A percentile compares a stretch with the other conserved stretches of the same genome.
Evolutionary conservation across 192 early-diverging fungal genomes (phyloP).

Genomic region (Glomus cerebriforme): DNA sequence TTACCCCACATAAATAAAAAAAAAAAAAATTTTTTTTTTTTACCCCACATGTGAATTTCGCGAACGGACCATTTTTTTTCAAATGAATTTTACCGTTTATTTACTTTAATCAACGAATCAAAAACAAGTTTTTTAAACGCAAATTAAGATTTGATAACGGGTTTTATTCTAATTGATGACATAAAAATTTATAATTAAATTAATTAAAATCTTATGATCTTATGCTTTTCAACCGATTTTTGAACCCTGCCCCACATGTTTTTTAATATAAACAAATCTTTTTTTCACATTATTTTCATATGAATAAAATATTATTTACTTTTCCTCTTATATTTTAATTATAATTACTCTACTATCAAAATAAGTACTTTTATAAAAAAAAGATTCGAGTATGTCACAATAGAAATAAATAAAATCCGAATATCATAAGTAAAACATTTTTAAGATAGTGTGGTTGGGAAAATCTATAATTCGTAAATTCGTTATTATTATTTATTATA

Average conservation of each 20-base stretch:
- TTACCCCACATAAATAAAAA: no score
- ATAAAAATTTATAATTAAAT: no score
- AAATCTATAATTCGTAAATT: background rate
- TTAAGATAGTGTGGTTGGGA: background rate
- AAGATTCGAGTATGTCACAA: background rate
- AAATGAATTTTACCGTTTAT: no score
- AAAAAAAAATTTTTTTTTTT: background rate
- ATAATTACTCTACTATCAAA: background rate
- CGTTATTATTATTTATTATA: no score
- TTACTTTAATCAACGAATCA: no score
- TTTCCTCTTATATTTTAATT: no score
- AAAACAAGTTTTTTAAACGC: no score
- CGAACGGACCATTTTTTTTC: no score
- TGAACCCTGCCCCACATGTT: no score
- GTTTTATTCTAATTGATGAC: no score
- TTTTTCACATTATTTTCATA: background rate
- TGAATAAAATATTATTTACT: background rate
- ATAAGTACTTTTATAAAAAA: background rate
- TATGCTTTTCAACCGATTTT: background rate
- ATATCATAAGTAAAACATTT: background rate
- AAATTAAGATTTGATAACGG: no score
- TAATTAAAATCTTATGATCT: background rate
- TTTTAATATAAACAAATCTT: no score
- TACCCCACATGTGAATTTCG: background rate
- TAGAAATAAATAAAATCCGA: background rate